Base-by-base conservation (phyloP, 1,139 yeast species). In the Debaryomycetaceae sp. region DNA sequence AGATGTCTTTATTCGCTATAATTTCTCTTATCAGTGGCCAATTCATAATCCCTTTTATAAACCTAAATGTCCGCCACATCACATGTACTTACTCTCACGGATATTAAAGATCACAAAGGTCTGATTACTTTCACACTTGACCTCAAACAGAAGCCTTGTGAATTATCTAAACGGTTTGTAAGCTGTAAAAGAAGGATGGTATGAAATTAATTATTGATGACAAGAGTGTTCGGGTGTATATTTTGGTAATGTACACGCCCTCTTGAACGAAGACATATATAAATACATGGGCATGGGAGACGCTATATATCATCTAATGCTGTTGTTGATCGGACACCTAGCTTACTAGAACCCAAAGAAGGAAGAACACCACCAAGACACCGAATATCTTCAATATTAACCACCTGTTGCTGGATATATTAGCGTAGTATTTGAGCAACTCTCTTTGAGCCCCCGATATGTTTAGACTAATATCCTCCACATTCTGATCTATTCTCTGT, bases 371-470 rank as follows among this genome's bases (percentile, higher is more conserved):
- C 44, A 93, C 81, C 48, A 95, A 72, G 24, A 93, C 84, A 24
- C 97, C 97, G 65, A 93, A 93, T 24, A 93, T 83, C 72, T 87
- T 90, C 46, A 88, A 76, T 66, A 90, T 88, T 51, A 95, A 74
- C 97, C 97, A 90, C 56, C 98, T 78, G 65, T 91, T 95, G 59
- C 87, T 87, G 43, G 95, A 83, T 35, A 93, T 88, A 46, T 86
- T 82, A 46, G 93, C 88, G 60, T 87, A 95, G 65, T 91, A 93
- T 65, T 90, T 91, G 56, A 93, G 72, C 54, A 93, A 75, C 63
- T 93, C 98, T 47, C 98, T 74, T 62, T 95, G 99, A 0, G 99
- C 99, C 1, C 98, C 98, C 33, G 80, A 70, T 14, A 93, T 91
- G 63, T 91, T 93, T 60, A 91, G 63, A 56, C 88, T 83, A 42